Percentiles rank a stretch among this genome's conserved stretches.
These are phyloP conservation scores for Tulasnella sp. DNA, from an alignment of 768 basidiomycete genomes.

Conservation along the genomic window DNA sequence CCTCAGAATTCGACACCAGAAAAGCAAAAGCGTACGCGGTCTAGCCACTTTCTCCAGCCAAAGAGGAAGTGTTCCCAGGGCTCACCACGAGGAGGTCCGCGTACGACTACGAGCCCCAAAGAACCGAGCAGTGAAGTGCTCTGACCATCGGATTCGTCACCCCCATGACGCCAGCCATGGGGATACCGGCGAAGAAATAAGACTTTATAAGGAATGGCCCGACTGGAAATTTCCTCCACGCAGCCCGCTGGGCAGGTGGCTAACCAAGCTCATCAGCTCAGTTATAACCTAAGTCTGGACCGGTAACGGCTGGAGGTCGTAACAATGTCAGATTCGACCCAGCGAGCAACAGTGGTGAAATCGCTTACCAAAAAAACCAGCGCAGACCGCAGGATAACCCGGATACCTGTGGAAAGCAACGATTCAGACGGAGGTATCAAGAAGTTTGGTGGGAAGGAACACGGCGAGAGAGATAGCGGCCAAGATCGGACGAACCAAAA, in stretches of 20 bases:
- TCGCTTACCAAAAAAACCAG: neutral
- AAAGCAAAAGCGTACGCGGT: neutral
- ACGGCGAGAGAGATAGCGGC: too few relatives aligned
- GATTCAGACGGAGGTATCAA: too few relatives aligned
- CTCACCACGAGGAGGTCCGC: neutral
- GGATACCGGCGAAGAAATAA: too few relatives aligned
- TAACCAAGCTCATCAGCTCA: neutral
- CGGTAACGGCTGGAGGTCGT: neutral
- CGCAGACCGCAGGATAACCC: neutral
- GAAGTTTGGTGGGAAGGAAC: too few relatives aligned
- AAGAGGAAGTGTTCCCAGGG: neutral
- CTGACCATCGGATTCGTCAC: neutral
- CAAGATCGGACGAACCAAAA: too few relatives aligned
- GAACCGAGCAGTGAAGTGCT: neutral
- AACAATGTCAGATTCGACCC: neutral
- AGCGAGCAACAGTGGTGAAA: neutral
- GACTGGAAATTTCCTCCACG: neutral
- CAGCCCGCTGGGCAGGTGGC: neutral
- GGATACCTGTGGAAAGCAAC: too few relatives aligned
- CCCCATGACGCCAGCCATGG: neutral
- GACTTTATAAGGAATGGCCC: neutral
- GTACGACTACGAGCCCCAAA: neutral
- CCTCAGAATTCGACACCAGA: too few relatives aligned
- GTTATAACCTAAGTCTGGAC: neutral
- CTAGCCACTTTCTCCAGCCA: neutral